Evolutionary conservation across 2,329 filamentous ascomycete species (phyloP).

Genomic region (Lomentospora prolificans): DNA sequence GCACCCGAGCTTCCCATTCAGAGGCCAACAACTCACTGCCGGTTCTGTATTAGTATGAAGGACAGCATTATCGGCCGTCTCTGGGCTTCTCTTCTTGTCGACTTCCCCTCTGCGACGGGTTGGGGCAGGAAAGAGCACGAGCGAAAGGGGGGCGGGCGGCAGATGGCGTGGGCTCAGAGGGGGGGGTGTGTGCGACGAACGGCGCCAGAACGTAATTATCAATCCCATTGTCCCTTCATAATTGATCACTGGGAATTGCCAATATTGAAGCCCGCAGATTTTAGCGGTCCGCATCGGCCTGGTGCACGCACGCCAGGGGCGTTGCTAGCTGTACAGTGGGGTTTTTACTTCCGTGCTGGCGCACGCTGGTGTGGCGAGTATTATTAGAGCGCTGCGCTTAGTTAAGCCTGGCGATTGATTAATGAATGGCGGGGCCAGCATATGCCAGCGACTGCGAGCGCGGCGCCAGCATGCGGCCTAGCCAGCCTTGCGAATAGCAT

Average conservation of each 20-base stretch:
- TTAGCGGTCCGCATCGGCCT: neutral
- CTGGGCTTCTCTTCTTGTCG: neutral
- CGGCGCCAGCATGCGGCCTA: too few species aligned
- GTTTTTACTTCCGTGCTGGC: too few species aligned
- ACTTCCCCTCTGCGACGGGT: neutral
- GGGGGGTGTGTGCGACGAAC: too few species aligned
- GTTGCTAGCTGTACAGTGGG: too few species aligned
- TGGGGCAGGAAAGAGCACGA: neutral
- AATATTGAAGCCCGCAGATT: too few species aligned
- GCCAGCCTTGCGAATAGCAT: neutral
- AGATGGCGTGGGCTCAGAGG: too few species aligned
- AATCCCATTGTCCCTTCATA: too few species aligned
- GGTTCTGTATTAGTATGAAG: slow-evolving; percentile 77
- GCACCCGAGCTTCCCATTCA: neutral
- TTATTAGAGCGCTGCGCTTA: slow-evolving; percentile 2
- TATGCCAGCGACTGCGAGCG: neutral
- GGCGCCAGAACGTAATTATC: too few species aligned
- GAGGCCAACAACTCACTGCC: slow-evolving; percentile 63
- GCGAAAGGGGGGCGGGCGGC: too few species aligned
- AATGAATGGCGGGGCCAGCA: neutral
- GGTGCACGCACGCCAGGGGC: neutral
- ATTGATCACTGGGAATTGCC: too few species aligned
- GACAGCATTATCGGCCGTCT: slow-evolving; percentile 48
- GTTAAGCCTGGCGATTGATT: neutral
- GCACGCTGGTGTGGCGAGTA: too few species aligned